Evolutionary conservation across 2,329 filamentous ascomycete species (phyloP).

Genomic region (Neophaeococcomyces aloes): DNA sequence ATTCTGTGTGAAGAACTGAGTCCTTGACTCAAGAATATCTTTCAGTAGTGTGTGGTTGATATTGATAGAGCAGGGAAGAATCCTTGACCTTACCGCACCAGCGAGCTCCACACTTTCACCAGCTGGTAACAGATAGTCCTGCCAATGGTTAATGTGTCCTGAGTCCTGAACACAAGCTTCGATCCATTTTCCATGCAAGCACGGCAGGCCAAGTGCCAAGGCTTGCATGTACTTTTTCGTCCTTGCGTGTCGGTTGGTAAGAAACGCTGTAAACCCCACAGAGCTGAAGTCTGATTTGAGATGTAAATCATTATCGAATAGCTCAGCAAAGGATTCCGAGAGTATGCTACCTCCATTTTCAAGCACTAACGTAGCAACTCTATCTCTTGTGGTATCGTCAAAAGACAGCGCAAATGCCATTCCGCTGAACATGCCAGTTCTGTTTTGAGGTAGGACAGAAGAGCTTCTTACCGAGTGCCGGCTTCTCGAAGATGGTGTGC

Average conservation of each 20-base stretch:
- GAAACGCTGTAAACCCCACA: slow-evolving; percentile 69
- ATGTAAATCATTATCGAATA: slow-evolving; percentile 51
- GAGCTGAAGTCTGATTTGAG: slow-evolving; percentile 45
- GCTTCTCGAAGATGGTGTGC: slow-evolving; percentile 42
- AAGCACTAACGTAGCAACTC: slow-evolving; percentile 52
- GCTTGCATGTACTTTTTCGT: slow-evolving; percentile 92
- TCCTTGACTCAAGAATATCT: slow-evolving; percentile 49
- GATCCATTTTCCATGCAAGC: slow-evolving; percentile 73
- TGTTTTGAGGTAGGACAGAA: slow-evolving; percentile 9
- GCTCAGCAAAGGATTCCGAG: slow-evolving; percentile 63
- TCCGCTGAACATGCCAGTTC: slow-evolving; percentile 52
- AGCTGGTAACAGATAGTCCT: slow-evolving; percentile 71
- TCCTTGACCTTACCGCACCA: slow-evolving; percentile 66
- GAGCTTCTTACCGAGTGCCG: slow-evolving; percentile 24
- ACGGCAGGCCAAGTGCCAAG: slow-evolving; percentile 77
- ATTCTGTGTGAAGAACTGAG: slow-evolving; percentile 53
- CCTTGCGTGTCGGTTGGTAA: slow-evolving; percentile 75
- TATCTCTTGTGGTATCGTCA: slow-evolving; percentile 47
- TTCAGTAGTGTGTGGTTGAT: slow-evolving; percentile 42
- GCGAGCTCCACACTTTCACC: slow-evolving; percentile 68
- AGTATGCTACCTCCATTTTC: slow-evolving; percentile 64
- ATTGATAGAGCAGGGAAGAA: slow-evolving; percentile 40
- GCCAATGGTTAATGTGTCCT: slow-evolving; percentile 60
- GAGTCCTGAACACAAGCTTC: slow-evolving; percentile 55
- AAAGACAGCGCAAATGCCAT: slow-evolving; percentile 88